Evolutionary conservation across 176 grass and related monocot genomes (phyloP).

Genomic region (Aegilops longissima): DNA sequence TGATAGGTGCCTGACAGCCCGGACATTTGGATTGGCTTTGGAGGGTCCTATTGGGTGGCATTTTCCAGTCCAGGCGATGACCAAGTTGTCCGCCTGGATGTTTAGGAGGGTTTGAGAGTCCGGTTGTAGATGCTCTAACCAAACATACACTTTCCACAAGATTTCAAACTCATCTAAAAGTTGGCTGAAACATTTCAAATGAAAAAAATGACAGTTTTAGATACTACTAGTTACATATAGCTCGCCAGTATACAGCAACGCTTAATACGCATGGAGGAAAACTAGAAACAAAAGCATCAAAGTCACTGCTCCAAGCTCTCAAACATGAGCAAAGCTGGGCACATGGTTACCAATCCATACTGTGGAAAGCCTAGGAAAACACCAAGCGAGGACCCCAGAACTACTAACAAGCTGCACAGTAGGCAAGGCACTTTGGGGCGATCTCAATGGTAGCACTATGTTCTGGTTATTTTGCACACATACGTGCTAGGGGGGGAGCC

Average conservation of each 20-base stretch:
- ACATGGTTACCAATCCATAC: constrained; percentile 1
- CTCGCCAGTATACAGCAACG: neutral
- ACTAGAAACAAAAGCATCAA: neutral
- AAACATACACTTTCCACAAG: neutral
- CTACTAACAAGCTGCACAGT: too few relatives aligned
- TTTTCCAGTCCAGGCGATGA: too few relatives aligned
- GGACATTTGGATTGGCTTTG: too few relatives aligned
- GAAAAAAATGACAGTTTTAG: neutral
- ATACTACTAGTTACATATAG: neutral
- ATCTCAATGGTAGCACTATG: neutral
- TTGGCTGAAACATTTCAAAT: neutral
- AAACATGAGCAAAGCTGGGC: constrained; percentile 2
- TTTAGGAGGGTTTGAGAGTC: too few relatives aligned
- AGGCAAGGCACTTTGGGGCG: neutral
- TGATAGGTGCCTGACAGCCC: too few relatives aligned
- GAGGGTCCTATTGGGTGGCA: too few relatives aligned
- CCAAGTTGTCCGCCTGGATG: too few relatives aligned
- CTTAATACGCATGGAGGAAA: neutral
- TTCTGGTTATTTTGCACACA: neutral
- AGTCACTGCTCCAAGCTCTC: neutral
- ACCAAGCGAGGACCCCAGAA: neutral
- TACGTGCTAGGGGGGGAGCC: neutral
- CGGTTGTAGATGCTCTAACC: neutral
- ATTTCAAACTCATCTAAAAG: neutral
- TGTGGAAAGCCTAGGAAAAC: neutral